Evolutionary conservation across 2,329 filamentous ascomycete genomes (phyloP), one percentile per base, ranked within the genome.

Genomic region (Pyrenophora tritici-repentis): DNA sequence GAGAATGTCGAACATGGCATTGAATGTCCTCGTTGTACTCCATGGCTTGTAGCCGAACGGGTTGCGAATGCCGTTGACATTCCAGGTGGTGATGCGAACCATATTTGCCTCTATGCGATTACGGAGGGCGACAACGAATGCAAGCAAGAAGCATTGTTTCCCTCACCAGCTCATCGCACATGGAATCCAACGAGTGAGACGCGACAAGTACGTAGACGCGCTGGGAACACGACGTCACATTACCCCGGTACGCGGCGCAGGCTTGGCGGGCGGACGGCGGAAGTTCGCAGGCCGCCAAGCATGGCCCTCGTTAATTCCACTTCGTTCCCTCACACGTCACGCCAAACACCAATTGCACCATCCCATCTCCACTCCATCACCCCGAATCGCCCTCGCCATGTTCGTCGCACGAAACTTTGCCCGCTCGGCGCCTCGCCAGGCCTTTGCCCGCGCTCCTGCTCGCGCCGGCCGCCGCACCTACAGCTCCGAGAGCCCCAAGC

Each of bases 1-100:
- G 6, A 99, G 82, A 36, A 88, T 89, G 61, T 96, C 90, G 75
- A 99, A 97, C 94, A 97, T 97, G 59, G 87, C 82, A 38, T 72
- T 69, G 65, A 79, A 81, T 12, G 76, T 75, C 50, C 76, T 71
- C 18, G 70, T 72, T 37, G 71, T 67, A 62, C 78, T 75, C 79
- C 79, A 81, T 76, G 79, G 79, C 61, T 78, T 76, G 62, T 81
- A 81, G 35, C 75, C 74, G 66, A 81, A 80, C n/a, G 79, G 79
- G 57, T 81, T 81, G 55, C 79, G 77, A 50, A 81, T 80, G 66
- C 79, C 79, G 56, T 81, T 81, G 66, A 81, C 79, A 66, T 81
- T 81, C 79, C 77, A 79, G 43, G 68, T 70, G 32, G 90, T 94
- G 63, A 96, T 90, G 55, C 91, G 86, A 58, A 95, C 78, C 88